phyloP scores from a whole-genome alignment of 2,329 filamentous ascomycete species.

The Trichoderma guizhouense region DNA sequence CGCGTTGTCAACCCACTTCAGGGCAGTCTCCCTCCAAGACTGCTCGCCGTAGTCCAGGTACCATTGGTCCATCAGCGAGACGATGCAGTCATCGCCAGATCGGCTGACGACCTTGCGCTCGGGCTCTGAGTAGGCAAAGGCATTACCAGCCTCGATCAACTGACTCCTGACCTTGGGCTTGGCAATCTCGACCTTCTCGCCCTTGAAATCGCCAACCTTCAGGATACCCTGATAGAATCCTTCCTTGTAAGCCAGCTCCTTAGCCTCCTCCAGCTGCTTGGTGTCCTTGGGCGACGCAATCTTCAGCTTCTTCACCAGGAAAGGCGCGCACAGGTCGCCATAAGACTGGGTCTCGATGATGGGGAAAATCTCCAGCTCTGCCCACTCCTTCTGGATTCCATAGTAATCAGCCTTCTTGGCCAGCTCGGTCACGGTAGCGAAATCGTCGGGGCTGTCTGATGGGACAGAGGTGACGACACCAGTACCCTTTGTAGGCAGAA shows the following conservation, averaged over 20 bases:
- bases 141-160: conserved; percentile 71
- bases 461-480: conserved; percentile 95
- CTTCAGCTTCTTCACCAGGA: conserved; percentile 87
- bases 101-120: conserved; percentile 85
- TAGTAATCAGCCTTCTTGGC: conserved; percentile 96
- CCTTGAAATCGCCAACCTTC: conserved; percentile 82
- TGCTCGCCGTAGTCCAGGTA: conserved; percentile 95
- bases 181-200: conserved; percentile 78
- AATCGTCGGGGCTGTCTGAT: conserved; percentile 92
- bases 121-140: conserved; percentile 91
- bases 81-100: conserved; percentile 89
- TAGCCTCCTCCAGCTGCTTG: conserved; percentile 84
- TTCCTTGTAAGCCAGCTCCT: conserved; percentile 95
- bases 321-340: conserved; percentile 77
- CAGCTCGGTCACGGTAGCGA: conserved; percentile 80
- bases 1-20: conserved; percentile 67
- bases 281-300: conserved; percentile 95
- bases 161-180: conserved; percentile 81
- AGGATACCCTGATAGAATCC: conserved; percentile 95
- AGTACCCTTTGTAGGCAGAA: conserved; percentile 90
- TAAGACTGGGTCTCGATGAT: conserved; percentile 88
- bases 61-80: conserved; percentile 93
- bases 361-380: conserved; percentile 81
- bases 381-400: conserved; percentile 95
- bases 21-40: conserved; percentile 73